Percentiles rank a stretch among this genome's conserved stretches.
Conservation (phyloP, 2,329 filamentous ascomycete genomes). For the Elsinoe perseae region DNA sequence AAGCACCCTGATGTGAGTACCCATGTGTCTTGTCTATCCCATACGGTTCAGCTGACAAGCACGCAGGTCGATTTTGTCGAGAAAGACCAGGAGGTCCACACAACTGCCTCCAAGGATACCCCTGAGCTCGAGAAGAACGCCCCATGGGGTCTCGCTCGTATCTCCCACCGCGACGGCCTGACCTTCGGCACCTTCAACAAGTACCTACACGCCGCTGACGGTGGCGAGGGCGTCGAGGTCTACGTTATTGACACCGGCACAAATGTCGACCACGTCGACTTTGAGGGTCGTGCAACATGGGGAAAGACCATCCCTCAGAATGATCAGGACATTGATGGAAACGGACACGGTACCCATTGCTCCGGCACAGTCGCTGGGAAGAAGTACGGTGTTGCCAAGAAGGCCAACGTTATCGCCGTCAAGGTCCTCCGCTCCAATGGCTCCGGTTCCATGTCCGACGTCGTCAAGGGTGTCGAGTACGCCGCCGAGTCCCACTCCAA, state of each 20-base stretch:
- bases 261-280: constrained; percentile 90
- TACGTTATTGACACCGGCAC: constrained; percentile 98
- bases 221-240: constrained; percentile 94
- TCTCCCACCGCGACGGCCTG: constrained; percentile 84
- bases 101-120: constrained; percentile 45
- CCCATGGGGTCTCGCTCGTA: constrained; percentile 97
- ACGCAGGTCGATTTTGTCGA: constrained; percentile 89
- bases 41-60: constrained; percentile 15
- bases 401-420: constrained; percentile 92
- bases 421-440: constrained; percentile 98
- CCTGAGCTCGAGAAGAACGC: constrained; percentile 75
- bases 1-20: constrained; percentile 90
- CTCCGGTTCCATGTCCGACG: constrained; percentile 96
- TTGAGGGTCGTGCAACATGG: constrained; percentile 91
- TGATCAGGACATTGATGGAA: constrained; percentile 86
- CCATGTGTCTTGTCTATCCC: background rate
- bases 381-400: constrained; percentile 99
- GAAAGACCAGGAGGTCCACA: constrained; percentile 86
- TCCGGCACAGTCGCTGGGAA: constrained; percentile 95
- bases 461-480: constrained; percentile 96
- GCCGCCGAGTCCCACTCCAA: constrained; percentile 73
- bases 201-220: constrained; percentile 84
- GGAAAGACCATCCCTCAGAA: constrained; percentile 87
- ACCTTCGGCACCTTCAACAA: constrained; percentile 95
- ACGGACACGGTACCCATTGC: constrained; percentile 98